Conservation (phyloP, 2,329 filamentous ascomycete genomes). For the Aquanectria penicillioides region DNA sequence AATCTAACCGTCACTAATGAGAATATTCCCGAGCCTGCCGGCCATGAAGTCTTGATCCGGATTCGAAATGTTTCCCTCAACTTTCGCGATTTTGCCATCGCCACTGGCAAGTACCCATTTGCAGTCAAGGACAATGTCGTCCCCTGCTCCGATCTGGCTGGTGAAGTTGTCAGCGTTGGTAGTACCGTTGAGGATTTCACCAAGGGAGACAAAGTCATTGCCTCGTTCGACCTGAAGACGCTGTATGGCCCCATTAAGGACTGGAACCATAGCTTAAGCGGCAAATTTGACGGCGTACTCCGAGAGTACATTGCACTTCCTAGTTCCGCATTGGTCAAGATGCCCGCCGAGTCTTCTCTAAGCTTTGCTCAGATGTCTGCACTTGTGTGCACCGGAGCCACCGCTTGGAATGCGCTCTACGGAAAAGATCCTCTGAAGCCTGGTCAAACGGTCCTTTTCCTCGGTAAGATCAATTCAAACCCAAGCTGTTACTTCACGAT, state of each 20-base stretch:
- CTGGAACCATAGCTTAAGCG: constrained; percentile 40
- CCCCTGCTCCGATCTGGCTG: constrained; percentile 49
- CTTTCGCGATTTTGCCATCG: constrained; percentile 47
- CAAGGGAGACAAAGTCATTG: constrained; percentile 46
- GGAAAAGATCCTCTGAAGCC: constrained; percentile 51
- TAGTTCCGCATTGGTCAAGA: constrained; percentile 49
- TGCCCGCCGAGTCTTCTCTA: constrained; percentile 49
- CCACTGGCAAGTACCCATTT: constrained; percentile 43
- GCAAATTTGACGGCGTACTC: constrained; percentile 50
- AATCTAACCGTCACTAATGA: constrained; percentile 39
- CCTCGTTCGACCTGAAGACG: constrained; percentile 34
- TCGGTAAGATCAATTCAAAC: constrained; percentile 32
- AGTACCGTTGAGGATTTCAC: constrained; percentile 36
- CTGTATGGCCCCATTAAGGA: constrained; percentile 40
- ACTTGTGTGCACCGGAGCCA: constrained; percentile 55
- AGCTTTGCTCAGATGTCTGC: constrained; percentile 49
- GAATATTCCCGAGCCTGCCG: constrained; percentile 35
- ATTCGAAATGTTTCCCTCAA: constrained; percentile 46
- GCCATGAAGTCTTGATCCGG: constrained; percentile 44
- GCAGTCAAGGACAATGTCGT: constrained; percentile 46
- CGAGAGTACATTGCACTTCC: constrained; percentile 54
- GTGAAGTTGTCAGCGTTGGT: constrained; percentile 46
- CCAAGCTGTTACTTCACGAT: too few species aligned
- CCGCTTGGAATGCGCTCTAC: constrained; percentile 60
- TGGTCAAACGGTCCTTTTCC: constrained; percentile 51